These are phyloP conservation scores for Chamaecrista fasciculata DNA, from an alignment of 306 rosid species.

Conservation along the genomic window DNA sequence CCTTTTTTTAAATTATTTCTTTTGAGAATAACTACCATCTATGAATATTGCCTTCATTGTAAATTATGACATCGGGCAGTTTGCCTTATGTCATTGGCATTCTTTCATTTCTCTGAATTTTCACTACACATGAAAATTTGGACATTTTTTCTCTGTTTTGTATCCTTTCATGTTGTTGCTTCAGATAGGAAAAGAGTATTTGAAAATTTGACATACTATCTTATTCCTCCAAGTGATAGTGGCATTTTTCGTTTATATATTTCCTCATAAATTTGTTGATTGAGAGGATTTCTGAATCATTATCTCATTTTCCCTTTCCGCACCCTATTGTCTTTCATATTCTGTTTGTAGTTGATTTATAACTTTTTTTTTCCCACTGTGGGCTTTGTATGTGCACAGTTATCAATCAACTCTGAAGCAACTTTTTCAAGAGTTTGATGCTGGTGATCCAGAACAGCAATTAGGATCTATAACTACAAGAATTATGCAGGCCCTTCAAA, in stretches of 20 bases:
- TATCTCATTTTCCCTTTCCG: not conserved
- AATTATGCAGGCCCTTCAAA: conserved; percentile 95
- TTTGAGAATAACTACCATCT: not conserved
- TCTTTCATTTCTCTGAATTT: not conserved
- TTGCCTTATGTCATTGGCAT: not conserved
- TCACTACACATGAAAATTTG: not conserved
- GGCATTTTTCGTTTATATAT: not conserved
- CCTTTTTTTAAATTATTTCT: not conserved
- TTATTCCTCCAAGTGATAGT: not conserved
- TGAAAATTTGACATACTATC: not conserved
- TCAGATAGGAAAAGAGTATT: not conserved
- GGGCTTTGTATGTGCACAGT: conserved; percentile 43
- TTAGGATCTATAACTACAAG: conserved; percentile 75
- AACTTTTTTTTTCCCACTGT: conserved; percentile 4
- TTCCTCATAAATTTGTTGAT: not conserved
- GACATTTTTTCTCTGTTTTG: not conserved
- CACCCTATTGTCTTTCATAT: not conserved
- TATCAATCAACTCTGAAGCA: conserved; percentile 79
- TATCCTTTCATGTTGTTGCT: not conserved
- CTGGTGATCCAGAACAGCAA: conserved; percentile 64
- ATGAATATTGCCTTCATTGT: not conserved
- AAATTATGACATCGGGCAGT: not conserved
- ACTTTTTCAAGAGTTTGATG: conserved; percentile 76
- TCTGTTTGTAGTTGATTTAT: conserved; percentile 4
- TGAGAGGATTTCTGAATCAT: not conserved